Evolutionary conservation across 495 filamentous ascomycete genomes (phyloP), one percentile per base, ranked within the genome.

Genomic region (Tuber umbilicatum): DNA sequence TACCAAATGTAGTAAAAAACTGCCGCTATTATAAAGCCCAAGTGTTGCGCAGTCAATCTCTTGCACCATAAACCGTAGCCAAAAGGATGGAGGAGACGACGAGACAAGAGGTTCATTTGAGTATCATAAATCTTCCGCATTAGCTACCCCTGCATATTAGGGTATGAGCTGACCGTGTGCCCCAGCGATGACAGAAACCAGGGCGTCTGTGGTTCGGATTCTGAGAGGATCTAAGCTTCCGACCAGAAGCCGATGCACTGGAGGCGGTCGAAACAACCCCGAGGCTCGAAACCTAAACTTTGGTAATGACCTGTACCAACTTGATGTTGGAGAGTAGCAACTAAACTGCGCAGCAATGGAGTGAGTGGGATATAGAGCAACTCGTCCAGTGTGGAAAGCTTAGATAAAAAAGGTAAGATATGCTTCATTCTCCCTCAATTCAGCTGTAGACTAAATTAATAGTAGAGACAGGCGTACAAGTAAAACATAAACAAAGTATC

Each of bases 141-240:
- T 23, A 14, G 17, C 38, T 10, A 16, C 16, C 67, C 27, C 68
- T 19, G 39, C 17, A 21, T 5, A 5, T 73, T 10, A 38, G 35
- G 7, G 60, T 75, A 68, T 35, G 19, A 41, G 27, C 37, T 77
- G 37, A 76, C 42, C 17, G 42, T 60, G 41, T 21, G 60, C 6
- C 72, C 64, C 23, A 74, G 71, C 40, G 75, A 69, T 17, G 60
- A 76, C 23, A 72, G 60, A 16, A 41, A 40, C 31, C 74, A 68
- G 68, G 68, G 16, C 75, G 74, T 37, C 69, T 77, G 41, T 81
- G 79, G 79, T 75, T 78, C n/a, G 79, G 72, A 16, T 80, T 80
- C 42, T 79, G 76, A 10, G 73, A 81, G 38, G 73, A 74, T n/a
- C 79, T 80, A 0, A 55, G 74, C 43, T 77, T 76, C 42, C 10